phyloP scores from a whole-genome alignment of 345 rosid genomes.

The Salix caprea region DNA sequence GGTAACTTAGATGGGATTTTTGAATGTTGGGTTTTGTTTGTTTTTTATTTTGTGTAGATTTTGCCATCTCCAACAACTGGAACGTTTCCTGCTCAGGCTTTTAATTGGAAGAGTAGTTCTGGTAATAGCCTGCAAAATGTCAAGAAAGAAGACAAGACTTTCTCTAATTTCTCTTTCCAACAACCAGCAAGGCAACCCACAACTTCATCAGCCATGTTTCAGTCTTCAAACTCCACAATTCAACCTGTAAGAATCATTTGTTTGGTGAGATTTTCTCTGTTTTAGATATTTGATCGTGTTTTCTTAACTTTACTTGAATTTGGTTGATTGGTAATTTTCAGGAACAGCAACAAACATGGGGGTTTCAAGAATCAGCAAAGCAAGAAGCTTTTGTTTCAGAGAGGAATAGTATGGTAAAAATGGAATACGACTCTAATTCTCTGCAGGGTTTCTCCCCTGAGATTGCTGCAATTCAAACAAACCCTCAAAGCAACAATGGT shows the following conservation, averaged over 20 bases:
- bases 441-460: constrained; percentile 41
- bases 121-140: constrained; percentile 25
- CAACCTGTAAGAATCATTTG: constrained; percentile 30
- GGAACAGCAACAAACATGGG: constrained; percentile 52
- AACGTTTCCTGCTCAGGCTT: constrained; percentile 46
- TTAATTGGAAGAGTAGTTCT: constrained; percentile 45
- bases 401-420: constrained; percentile 16
- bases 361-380: constrained; percentile 38
- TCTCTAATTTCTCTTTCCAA: constrained; percentile 59
- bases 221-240: constrained; percentile 26
- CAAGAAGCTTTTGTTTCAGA: constrained; percentile 21
- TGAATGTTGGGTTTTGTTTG: background rate
- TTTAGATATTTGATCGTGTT: background rate
- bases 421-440: constrained; percentile 16
- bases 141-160: constrained; percentile 41
- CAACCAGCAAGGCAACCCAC: constrained; percentile 32
- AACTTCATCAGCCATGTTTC: constrained; percentile 23
- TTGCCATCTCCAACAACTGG: constrained; percentile 93
- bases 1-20: constrained; percentile 2
- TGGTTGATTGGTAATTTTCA: constrained; percentile 6
- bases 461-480: constrained; percentile 37
- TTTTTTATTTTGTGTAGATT: constrained; percentile 36
- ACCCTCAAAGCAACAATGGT: constrained; percentile 23
- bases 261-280: background rate
- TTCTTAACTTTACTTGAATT: background rate